Evolutionary conservation across 768 basidiomycete species (phyloP), one percentile per base, ranked within the genome.

Genomic region (Rhodosporidiobolus sp.): DNA sequence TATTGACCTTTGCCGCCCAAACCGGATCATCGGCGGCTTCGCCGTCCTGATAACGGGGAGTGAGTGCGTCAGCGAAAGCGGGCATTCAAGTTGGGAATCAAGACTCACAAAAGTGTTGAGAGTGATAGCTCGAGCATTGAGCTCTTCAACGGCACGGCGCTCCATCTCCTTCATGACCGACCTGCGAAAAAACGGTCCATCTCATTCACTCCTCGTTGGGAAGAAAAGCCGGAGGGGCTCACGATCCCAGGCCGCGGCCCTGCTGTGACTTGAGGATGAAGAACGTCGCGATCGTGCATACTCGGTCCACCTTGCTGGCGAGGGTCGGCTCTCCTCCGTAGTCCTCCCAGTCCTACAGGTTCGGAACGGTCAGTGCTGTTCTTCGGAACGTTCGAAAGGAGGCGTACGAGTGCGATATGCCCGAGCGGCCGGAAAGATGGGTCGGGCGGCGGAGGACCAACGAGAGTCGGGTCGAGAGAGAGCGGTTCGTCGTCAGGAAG

Each of bases 321-420:
- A 74, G 50, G 14, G 55, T 30, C 20, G 26, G 30, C 20, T 74
- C 68, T n/a, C 66, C 50, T 14, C 46, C 62, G 12, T 63, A 64
- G 46, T 72, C 71, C 26, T 67, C 71, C 71, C 71, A 72, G 50
- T 72, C 71, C 66, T 67, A n/a, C 20, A 10, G 38, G 46, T 38
- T 17, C 19, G n/a, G 26, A 53, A 46, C 7, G 32, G 46, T 30
- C 28, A 10, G 28, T 8, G 46, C 20, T 9, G 32, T 43, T 35
- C 34, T 11, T 17, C 35, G 24, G 22, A 28, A 9, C 28, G 32
- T 7, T 7, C 7, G 30, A 9, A 30, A 32, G 49, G n/a, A 28
- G 46, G 52, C 48, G 17, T 24, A 63, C 69, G 19, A 73, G 28
- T 4, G 56, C 55, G 20, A 63, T 64, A 54, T 73, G 72, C n/a